Conservation (phyloP, 768 basidiomycete genomes). For the Xerocomellus amylosporus region DNA sequence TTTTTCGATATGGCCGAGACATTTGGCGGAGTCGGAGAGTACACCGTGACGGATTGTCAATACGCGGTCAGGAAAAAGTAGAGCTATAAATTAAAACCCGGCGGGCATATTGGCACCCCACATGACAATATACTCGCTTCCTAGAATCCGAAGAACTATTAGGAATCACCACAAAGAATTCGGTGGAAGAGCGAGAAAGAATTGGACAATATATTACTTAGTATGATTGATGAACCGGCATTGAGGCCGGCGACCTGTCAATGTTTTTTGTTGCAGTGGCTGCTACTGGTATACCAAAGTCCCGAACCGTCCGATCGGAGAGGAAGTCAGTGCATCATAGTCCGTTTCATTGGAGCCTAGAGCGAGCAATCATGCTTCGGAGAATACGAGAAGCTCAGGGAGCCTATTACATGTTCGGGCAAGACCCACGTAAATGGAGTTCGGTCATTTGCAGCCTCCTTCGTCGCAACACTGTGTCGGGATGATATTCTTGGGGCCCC, state of each 20-base stretch:
- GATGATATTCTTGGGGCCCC: not conserved
- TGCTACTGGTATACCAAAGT: not conserved
- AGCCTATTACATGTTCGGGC: constrained; percentile 20
- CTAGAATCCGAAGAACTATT: not conserved
- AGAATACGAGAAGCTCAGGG: not conserved
- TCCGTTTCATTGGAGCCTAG: not conserved
- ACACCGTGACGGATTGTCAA: not conserved
- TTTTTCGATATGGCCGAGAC: not conserved
- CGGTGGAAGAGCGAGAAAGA: not conserved
- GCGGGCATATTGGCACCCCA: not conserved
- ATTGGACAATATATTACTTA: not conserved
- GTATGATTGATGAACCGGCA: not conserved
- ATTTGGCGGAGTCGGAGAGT: not conserved
- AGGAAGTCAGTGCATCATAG: not conserved
- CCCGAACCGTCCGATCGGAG: constrained; percentile 1
- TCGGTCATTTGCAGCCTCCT: not conserved
- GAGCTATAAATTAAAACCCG: not conserved
- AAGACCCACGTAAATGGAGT: constrained; percentile 12
- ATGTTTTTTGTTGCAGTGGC: not conserved
- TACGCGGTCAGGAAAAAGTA: not conserved
- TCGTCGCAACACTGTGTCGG: not conserved
- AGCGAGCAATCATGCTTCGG: not conserved
- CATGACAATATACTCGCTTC: not conserved
- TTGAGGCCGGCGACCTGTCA: constrained; percentile 6
- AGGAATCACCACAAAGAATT: not conserved